These are phyloP conservation scores for Penicillium sp. DNA, from an alignment of 2,329 filamentous ascomycete genomes.

Conservation along the genomic window DNA sequence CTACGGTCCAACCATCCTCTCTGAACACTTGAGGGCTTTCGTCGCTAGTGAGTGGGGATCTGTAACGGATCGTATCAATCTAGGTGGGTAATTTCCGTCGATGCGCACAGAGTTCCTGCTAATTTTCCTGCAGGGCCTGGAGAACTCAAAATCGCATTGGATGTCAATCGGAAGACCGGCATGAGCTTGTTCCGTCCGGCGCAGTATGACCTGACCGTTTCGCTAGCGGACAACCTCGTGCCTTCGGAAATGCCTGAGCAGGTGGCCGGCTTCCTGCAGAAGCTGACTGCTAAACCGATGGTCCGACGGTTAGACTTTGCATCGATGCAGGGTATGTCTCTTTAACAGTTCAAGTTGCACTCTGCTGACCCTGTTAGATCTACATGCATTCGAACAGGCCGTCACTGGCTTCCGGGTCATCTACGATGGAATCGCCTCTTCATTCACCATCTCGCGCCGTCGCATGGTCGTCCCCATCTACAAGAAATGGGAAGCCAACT, in stretches of 20 bases:
- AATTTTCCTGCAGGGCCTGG: conserved; percentile 51
- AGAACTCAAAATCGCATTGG: conserved; percentile 64
- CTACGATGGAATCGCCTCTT: conserved; percentile 66
- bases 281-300: conserved; percentile 55
- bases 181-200: conserved; percentile 66
- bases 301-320: conserved; percentile 68
- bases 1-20: conserved; percentile 64
- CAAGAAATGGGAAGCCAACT: conserved; percentile 87
- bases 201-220: conserved; percentile 72
- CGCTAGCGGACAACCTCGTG: conserved; percentile 64
- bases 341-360: not conserved
- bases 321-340: conserved; percentile 43
- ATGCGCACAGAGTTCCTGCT: not conserved
- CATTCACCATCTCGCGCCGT: conserved; percentile 75
- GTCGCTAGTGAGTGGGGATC: conserved; percentile 71
- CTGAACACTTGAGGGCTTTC: conserved; percentile 70
- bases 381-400: conserved; percentile 74
- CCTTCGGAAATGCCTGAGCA: conserved; percentile 59
- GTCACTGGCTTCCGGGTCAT: conserved; percentile 75
- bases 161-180: conserved; percentile 57
- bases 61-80: conserved; percentile 77
- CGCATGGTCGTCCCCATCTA: conserved; percentile 89
- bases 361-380: conserved; percentile 45
- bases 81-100: conserved; percentile 44
- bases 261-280: conserved; percentile 60